A percentile compares a stretch with the other conserved stretches of the same genome.
These are phyloP conservation scores for Raffaelea ambrosiae DNA, from an alignment of 2,329 filamentous ascomycete species.

Conservation along the genomic window DNA sequence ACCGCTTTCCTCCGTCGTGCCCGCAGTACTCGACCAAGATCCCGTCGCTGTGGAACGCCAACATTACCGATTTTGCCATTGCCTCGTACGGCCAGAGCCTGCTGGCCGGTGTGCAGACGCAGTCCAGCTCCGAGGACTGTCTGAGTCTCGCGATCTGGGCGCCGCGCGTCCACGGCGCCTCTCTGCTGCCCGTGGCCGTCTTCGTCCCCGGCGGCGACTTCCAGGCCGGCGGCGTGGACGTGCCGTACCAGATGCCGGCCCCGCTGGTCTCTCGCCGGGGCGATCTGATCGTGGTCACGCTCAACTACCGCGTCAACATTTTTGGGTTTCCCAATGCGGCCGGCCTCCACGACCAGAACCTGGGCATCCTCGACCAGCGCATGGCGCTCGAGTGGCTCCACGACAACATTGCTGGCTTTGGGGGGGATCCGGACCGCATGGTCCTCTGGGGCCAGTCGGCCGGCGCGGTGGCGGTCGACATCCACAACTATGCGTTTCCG, in stretches of 20 bases:
- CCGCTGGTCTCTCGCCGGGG: constrained; percentile 8
- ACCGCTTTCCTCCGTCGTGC: constrained; percentile 14
- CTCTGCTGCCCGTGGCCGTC: constrained; percentile 9
- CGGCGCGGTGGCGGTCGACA: no score
- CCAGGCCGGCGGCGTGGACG: constrained; percentile 8
- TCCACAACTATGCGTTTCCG: no score
- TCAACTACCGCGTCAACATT: no score
- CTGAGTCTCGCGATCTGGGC: constrained; percentile 10
- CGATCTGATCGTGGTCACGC: constrained; percentile 2
- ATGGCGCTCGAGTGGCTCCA: no score
- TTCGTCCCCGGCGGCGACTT: constrained; percentile 21
- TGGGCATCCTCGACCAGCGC: no score
- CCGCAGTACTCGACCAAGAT: constrained; percentile 17
- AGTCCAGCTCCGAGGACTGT: constrained; percentile 16
- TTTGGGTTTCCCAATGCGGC: no score
- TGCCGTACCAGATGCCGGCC: constrained; percentile 12
- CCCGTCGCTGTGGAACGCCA: constrained; percentile 19
- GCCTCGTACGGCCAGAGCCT: constrained; percentile 21
- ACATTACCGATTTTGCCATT: constrained; percentile 20
- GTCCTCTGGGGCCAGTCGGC: no score
- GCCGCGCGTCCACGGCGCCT: neutral
- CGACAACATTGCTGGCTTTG: no score
- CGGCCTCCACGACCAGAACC: no score
- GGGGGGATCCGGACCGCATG: no score
- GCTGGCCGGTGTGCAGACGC: constrained; percentile 15